Conservation (phyloP, 495 filamentous ascomycete species). For the Penicillium herquei region DNA sequence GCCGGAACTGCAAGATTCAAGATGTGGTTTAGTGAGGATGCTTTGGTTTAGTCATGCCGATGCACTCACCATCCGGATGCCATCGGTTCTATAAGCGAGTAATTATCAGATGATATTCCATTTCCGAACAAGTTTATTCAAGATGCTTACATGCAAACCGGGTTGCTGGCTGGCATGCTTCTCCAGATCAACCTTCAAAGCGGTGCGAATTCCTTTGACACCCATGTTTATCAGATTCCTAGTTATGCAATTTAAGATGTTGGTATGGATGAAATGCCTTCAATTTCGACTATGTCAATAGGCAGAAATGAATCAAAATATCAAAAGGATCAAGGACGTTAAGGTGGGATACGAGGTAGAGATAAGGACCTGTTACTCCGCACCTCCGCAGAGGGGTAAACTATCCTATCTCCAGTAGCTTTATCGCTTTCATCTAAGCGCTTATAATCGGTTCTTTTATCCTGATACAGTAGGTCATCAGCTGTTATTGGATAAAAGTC, state of each 20-base stretch:
- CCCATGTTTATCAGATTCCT: constrained; percentile 42
- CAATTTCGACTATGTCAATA: too few species aligned
- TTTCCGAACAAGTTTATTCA: neutral
- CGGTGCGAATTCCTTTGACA: constrained; percentile 64
- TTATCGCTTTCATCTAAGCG: constrained; percentile 16
- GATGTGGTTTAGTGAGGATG: neutral
- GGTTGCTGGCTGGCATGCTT: constrained; percentile 74
- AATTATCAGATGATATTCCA: neutral
- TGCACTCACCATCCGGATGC: constrained; percentile 78
- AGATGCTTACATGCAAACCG: constrained; percentile 66
- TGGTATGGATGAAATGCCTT: neutral
- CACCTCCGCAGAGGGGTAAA: constrained; percentile 2
- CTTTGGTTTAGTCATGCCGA: neutral
- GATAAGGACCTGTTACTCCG: neutral
- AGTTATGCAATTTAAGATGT: neutral
- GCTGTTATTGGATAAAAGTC: neutral
- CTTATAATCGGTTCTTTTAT: neutral
- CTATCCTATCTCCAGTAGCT: constrained; percentile 3
- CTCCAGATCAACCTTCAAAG: constrained; percentile 72
- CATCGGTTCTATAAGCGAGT: constrained; percentile 71
- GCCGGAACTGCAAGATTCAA: constrained; percentile 62
- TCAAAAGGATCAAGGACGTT: neutral
- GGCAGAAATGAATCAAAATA: neutral
- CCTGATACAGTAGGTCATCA: neutral
- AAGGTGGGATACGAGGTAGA: neutral